Evolutionary conservation across 2,329 filamentous ascomycete species (phyloP).

Genomic region (Fragosphaeria purpurea): DNA sequence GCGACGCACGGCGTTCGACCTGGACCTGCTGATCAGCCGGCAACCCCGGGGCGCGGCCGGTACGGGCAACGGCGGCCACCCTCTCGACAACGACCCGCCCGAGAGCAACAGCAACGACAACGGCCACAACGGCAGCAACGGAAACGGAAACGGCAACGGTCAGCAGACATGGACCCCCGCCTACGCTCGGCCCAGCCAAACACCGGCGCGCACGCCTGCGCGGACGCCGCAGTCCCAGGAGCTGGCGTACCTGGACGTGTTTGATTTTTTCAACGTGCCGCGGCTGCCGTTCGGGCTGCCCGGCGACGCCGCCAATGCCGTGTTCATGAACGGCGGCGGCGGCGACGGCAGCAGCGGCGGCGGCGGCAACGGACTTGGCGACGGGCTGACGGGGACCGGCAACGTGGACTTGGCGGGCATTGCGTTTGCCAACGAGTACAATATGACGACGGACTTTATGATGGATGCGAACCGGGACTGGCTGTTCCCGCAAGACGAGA

Average conservation of each 20-base stretch:
- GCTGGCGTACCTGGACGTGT: conserved; percentile 83
- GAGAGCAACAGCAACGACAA: neutral
- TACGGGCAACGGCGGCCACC: conserved; percentile 11
- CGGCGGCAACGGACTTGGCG: neutral
- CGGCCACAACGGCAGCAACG: conserved; percentile 8
- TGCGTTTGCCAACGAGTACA: conserved; percentile 50
- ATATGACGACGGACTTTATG: conserved; percentile 70
- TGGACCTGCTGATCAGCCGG: conserved; percentile 79
- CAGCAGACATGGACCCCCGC: conserved; percentile 2
- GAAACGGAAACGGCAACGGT: conserved; percentile 13
- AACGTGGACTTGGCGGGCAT: conserved; percentile 10
- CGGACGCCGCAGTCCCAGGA: conserved; percentile 70
- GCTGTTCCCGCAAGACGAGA: conserved; percentile 50
- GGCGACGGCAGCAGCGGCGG: conserved; percentile 23
- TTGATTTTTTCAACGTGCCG: conserved; percentile 91
- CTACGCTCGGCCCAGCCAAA: conserved; percentile 25
- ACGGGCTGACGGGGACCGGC: conserved; percentile 4
- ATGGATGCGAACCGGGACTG: conserved; percentile 64
- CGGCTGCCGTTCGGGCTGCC: conserved; percentile 46
- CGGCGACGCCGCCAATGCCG: conserved; percentile 8
- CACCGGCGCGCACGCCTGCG: conserved; percentile 47
- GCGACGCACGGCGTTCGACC: conserved; percentile 79
- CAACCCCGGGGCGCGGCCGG: conserved; percentile 49
- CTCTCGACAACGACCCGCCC: neutral
- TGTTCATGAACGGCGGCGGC: conserved; percentile 24